phyloP scores from a whole-genome alignment of 768 basidiomycete species.

The Termitomyces sp. region DNA sequence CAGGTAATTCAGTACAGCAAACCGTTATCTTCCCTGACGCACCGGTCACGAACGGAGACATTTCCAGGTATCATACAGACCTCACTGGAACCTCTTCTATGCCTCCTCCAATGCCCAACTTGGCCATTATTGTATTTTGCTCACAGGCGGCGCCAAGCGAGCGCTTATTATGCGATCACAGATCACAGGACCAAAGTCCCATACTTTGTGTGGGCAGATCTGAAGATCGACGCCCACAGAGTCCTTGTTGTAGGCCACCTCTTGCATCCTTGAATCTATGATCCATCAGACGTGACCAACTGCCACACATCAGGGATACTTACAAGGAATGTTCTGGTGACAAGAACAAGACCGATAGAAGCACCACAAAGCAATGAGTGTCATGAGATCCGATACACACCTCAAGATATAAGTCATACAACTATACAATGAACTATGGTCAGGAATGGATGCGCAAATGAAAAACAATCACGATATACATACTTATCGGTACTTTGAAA shows the following conservation, averaged over 20 bases:
- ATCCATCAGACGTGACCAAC: slow-evolving; percentile 6
- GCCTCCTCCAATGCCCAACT: not conserved
- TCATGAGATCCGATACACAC: not conserved
- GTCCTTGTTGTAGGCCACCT: slow-evolving; percentile 2
- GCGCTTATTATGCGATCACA: slow-evolving; percentile 9
- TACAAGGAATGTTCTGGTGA: not conserved
- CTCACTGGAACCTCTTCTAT: not conserved
- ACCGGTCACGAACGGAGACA: not conserved
- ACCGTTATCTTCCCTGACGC: not conserved
- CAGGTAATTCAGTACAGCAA: not conserved
- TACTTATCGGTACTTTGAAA: not conserved
- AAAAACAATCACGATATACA: not conserved
- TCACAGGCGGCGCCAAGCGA: slow-evolving; percentile 1
- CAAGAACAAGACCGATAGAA: slow-evolving; percentile 1
- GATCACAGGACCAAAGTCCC: slow-evolving; percentile 5
- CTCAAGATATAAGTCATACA: not conserved
- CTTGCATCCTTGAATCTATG: not conserved
- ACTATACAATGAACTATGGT: not conserved
- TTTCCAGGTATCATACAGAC: not conserved
- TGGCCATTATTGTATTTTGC: slow-evolving; percentile 9
- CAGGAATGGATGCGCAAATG: not conserved
- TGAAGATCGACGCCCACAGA: slow-evolving; percentile 11
- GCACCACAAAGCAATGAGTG: not conserved
- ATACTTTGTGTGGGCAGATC: slow-evolving; percentile 5
- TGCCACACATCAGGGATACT: not conserved